Conservation (phyloP, 129 eudicot genomes). For the Lonicera japonica region DNA sequence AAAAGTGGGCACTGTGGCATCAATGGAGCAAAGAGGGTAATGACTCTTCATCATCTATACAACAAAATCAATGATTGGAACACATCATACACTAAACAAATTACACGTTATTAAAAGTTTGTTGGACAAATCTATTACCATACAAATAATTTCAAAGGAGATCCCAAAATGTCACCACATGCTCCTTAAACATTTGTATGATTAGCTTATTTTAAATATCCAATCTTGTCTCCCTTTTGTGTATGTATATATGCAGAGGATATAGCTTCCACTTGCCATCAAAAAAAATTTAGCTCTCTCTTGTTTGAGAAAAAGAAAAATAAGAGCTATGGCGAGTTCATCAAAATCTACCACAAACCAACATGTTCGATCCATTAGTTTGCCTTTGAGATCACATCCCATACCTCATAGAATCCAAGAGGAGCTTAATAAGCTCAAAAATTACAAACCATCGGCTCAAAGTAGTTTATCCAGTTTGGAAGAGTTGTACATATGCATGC, state of each 20-base stretch:
- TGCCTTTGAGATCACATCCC: slow-evolving; percentile 49
- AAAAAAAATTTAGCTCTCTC: neutral
- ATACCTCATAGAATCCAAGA: slow-evolving; percentile 39
- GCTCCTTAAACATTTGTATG: neutral
- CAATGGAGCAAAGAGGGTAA: neutral
- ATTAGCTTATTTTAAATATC: neutral
- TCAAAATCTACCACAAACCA: slow-evolving; percentile 18
- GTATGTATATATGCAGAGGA: neutral
- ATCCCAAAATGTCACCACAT: neutral
- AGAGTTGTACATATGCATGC: slow-evolving; percentile 42
- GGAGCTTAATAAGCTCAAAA: slow-evolving; percentile 38
- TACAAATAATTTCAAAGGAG: neutral
- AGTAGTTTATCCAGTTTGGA: slow-evolving; percentile 36
- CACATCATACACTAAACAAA: neutral
- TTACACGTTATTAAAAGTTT: neutral
- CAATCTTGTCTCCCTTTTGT: neutral
- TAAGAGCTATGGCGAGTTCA: slow-evolving; percentile 23
- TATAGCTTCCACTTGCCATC: neutral
- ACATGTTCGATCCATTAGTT: slow-evolving; percentile 45
- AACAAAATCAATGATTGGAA: neutral
- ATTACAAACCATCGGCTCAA: slow-evolving; percentile 42
- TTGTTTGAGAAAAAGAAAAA: neutral
- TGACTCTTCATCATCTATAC: neutral
- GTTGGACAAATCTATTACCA: neutral
- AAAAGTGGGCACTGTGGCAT: neutral